Evolutionary conservation across 1,284 basidiomycete genomes (phyloP), one percentile per base, ranked within the genome.

Genomic region (Pyrrhoderma lamaoense): DNA sequence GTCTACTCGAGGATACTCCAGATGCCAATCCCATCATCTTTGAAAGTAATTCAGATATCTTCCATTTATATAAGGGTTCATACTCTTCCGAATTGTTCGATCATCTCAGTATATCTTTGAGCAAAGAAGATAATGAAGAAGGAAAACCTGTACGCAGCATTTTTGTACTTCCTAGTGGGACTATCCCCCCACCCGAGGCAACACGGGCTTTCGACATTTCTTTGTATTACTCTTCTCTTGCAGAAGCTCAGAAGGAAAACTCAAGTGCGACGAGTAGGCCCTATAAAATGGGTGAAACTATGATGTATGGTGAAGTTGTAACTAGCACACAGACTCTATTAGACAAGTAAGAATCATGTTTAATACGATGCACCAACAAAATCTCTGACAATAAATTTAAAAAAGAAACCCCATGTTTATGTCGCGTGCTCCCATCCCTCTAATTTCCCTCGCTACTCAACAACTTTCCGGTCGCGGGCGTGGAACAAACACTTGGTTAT

Each of bases 261-360:
- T 31, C 23, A 9, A 14, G 22, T 13, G 16, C 18, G 19, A 18
- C 42, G 7, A 19, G 37, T 21, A 31, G 34, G 1, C 40, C 36
- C 3, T 38, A 42, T 76, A 74, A 75, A 2, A 65, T 86, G 9
- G 94, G 94, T 0, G 87, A 92, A 52, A 74, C 81, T 14, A 63
- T 97, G 35, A 62, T 94, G 18, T 98, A 97, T 60, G 87, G 86
- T 21, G 90, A 97, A 67, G 82, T 84, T 0, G 87, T 98, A 4
- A 93, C 92, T 0, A 94, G 90, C 58, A 99, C 95, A 0, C 95
- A 99, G 67, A 95, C 93, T 0, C 80, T 98, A 79, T 74, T 98
- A 1, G 93, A 97, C 63, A 88, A 84, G 93, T 91, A 56, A 68
- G 85, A 70, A 7, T 14, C 18, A 14, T 42, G 39, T 31, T 48